Conservation (phyloP, 495 filamentous ascomycete genomes). For the Penicillium riverlandense region DNA sequence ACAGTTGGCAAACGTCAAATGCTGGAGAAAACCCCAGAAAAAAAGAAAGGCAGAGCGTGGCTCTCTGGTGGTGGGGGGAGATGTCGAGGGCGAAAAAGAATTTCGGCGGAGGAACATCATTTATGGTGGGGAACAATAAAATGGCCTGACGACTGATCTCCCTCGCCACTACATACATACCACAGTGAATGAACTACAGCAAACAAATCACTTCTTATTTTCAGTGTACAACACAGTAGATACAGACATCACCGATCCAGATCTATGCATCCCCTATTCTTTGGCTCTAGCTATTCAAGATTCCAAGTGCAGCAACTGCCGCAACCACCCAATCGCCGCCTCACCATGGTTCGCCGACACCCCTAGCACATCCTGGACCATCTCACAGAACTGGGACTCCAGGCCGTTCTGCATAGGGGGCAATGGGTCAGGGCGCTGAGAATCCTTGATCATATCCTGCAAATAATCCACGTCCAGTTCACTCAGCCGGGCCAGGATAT, state of each 20-base stretch:
- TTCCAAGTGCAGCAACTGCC: conserved; percentile 17
- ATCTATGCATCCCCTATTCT: background rate
- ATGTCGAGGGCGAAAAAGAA: conserved; percentile 17
- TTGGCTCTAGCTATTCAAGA: conserved; percentile 4
- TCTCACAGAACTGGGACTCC: conserved; percentile 17
- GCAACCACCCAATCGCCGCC: conserved; percentile 26
- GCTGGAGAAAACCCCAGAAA: conserved; percentile 1
- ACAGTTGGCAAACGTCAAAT: no score
- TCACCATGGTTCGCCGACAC: conserved; percentile 10
- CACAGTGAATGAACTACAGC: background rate
- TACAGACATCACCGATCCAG: background rate
- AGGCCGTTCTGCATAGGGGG: background rate
- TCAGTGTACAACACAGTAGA: no score
- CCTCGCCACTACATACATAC: background rate
- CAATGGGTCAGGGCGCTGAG: background rate
- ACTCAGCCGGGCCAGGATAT: conserved; percentile 52
- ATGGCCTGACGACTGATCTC: background rate
- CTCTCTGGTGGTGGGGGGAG: conserved; percentile 8
- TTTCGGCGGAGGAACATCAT: conserved; percentile 19
- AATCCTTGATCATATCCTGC: conserved; percentile 20
- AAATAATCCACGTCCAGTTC: conserved; percentile 38
- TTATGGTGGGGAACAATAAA: conserved; percentile 17
- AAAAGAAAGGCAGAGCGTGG: conserved; percentile 12
- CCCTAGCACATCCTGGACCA: conserved; percentile 19
- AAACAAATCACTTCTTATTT: no score